Base-by-base conservation (phyloP, 805 yeast species). In the Barnettozyma wickerhamii region DNA sequence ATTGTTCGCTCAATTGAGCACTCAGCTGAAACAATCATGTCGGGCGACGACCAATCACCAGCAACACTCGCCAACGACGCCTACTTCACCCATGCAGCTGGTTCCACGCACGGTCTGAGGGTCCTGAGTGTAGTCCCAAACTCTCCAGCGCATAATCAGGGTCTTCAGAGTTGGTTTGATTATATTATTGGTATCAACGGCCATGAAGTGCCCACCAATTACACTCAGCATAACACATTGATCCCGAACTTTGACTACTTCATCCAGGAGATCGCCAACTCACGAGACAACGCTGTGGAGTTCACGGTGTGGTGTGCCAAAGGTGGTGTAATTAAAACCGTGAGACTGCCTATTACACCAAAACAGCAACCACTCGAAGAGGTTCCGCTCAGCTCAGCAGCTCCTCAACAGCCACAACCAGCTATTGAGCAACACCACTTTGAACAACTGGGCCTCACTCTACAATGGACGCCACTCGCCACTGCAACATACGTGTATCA, bases 401-500 rank as follows among this genome's bases (percentile, higher is more conserved):
- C n/a, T n/a, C n/a, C n/a, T n/a, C n/a, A n/a, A n/a, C 26, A 23
- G 12, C 12, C 26, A 23, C 26, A 23, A 23, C 35, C 31, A 13
- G 47, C 38, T 12, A 43, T 45, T 31, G 46, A 53, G 32, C 61
- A 61, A 30, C 59, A 66, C 23, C 53, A 59, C 2, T 77, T 80
- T 52, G 65, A 65, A 19, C 66, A 71, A 26, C 52, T 86, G 14
- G 95, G 95, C 0, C 52, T 89, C 19, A 66, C 83, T 10, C 66
- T 88, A 1, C 95, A 87, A 55, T 79, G 95, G 68, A 78, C 88
- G 1, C 88, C 95, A 15, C 55, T 89, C 30, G 68, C 74, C 23
- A 75, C 88, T 0, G 78, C 95, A 0, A 84, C 91, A 1, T 82
- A 77, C 55, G 95, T 89, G 10, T 91, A 96, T 84, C 95, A 89